Evolutionary conservation across 2,329 filamentous ascomycete species (phyloP), one percentile per base, ranked within the genome.

Genomic region (Penicillium sp.): DNA sequence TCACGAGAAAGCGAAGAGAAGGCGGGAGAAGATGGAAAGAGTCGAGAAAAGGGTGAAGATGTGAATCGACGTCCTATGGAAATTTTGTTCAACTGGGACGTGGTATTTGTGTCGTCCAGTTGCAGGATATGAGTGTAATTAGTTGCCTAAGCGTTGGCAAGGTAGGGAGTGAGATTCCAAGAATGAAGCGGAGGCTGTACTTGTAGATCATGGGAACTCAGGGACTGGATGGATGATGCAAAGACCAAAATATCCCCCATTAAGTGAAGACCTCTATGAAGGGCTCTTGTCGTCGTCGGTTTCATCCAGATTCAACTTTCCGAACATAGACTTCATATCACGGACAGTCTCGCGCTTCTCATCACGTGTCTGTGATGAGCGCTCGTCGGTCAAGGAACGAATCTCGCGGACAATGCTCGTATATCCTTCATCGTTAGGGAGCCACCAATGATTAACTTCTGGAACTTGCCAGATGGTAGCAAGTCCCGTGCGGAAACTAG

Each of bases 371-470:
- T 76, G 84, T 21, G 80, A 84, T 8, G 83, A 89, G 48, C 91
- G 85, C 63, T 94, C 90, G 66, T 90, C 87, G 29, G 92, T 90
- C 75, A 96, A 93, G 42, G 86, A 84, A 21, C 93, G 88, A 60
- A 96, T 87, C 54, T 84, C 88, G 51, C 87, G 87, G 54, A 97
- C 81, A 42, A 95, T 84, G 0, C 85, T 84, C 12, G 85, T 88
- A 67, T 89, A 89, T 2, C 85, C 86, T 77, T 93, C 89, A 61
- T 91, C 85, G 71, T 94, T 84, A 2, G 92, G 90, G 3, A 97
- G 83, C 94, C 94, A 99, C 91, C 92, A 97, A 57, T 88, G 82
- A 45, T 85, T 84, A 53, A 92, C 86, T 21, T 87, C 86, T 15
- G 85, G 82, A 43, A 90, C 84, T 59, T 84, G 80, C 81, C 94